Evolutionary conservation across 768 basidiomycete genomes (phyloP), one percentile per base, ranked within the genome.

Genomic region (Agaricus blazei): DNA sequence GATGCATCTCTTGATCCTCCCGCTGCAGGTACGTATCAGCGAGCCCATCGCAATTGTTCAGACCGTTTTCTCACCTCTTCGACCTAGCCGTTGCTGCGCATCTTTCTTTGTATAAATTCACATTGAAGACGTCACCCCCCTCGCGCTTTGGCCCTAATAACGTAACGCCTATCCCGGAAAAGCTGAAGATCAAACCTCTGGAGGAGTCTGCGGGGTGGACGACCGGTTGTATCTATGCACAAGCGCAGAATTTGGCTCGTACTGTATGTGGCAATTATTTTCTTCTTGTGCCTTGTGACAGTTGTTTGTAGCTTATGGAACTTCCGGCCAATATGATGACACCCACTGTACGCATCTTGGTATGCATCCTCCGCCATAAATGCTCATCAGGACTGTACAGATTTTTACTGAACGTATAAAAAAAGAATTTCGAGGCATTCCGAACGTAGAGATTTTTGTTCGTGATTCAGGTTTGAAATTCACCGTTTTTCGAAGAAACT

Each of bases 301-400:
- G 38, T 38, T 57, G 27, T 47, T 4, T 42, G 48, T 66, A 91
- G 87, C 76, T 94, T 45, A 86, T 82, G 83, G 93, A 94, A 69
- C 71, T 89, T 5, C 93, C 93, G 50, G 91, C 82, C 1, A 94
- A 94, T 67, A 82, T 93, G 68, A 73, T 91, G 75, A 93, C 90
- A 1, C 92, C 91, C 8, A 90, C 90, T 14, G 86, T 86, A 62
- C 41, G 77, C 66, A 11, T 3, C 8, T 8, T 51, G 26, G 31
- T 44, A 49, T 23, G 3, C 40, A 26, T 19, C 42, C 29, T 46
- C 34, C 14, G 23, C 31, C 37, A 9, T 19, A 2, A 26, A 41
- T 11, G 43, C 14, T 24, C 45, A 53, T 1, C 54, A 9, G 24
- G 40, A 19, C 26, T 34, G 19, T 12, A 26, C 23, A 90, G 86